Evolutionary conservation across 2,329 filamentous ascomycete species (phyloP).

Genomic region (Pseudogymnoascus sp.): DNA sequence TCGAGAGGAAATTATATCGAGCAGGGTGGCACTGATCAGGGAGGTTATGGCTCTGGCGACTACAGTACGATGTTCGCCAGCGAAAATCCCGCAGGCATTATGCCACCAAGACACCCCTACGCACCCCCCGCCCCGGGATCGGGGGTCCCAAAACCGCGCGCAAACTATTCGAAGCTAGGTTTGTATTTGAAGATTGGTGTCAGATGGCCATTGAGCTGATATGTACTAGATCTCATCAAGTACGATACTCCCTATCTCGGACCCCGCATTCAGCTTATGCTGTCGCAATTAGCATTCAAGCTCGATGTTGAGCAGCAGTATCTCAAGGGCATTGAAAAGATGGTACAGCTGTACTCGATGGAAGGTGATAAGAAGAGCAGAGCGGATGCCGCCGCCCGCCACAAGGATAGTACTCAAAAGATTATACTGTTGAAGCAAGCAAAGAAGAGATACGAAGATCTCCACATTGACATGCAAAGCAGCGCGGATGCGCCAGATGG

Average conservation of each 20-base stretch:
- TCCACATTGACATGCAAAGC: slow-evolving; percentile 85
- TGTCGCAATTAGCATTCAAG: slow-evolving; percentile 98
- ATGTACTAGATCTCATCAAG: slow-evolving; percentile 80
- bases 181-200: slow-evolving; percentile 28
- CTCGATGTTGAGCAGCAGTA: slow-evolving; percentile 98
- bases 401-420: slow-evolving; percentile 95
- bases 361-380: slow-evolving; percentile 95
- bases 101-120: slow-evolving; percentile 75
- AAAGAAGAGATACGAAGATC: slow-evolving; percentile 90
- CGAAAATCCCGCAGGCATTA: slow-evolving; percentile 45
- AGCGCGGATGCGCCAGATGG: slow-evolving; percentile 69
- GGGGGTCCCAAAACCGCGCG: slow-evolving; percentile 63
- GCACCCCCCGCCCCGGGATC: slow-evolving; percentile 64
- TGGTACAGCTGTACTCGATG: slow-evolving; percentile 95
- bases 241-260: slow-evolving; percentile 94
- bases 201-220: slow-evolving; percentile 14
- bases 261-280: slow-evolving; percentile 96
- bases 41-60: slow-evolving; percentile 53
- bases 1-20: slow-evolving; percentile 37
- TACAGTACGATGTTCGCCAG: slow-evolving; percentile 41
- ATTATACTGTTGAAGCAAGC: slow-evolving; percentile 93
- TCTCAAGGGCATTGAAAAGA: slow-evolving; percentile 97
- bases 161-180: slow-evolving; percentile 97
- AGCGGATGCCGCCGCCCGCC: slow-evolving; percentile 79
- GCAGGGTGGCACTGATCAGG: slow-evolving; percentile 42